These are phyloP conservation scores for Cladosporium sp. DNA, from an alignment of 2,329 filamentous ascomycete species.

Conservation along the genomic window DNA sequence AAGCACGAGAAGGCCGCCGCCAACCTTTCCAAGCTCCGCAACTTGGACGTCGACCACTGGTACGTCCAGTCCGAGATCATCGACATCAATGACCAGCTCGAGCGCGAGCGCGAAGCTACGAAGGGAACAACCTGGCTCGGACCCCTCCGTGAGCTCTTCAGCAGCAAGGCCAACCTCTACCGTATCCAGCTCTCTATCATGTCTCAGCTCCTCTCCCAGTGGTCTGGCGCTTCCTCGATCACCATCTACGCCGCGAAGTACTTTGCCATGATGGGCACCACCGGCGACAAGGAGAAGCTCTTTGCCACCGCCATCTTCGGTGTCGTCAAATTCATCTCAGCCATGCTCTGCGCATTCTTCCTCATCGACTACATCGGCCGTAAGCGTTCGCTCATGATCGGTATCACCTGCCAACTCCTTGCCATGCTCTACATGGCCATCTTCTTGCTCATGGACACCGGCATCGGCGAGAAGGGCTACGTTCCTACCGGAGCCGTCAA, in stretches of 20 bases:
- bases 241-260: constrained; percentile 73
- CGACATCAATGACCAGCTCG: constrained; percentile 61
- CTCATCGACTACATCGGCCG: constrained; percentile 75
- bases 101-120: constrained; percentile 68
- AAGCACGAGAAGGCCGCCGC: constrained; percentile 26
- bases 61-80: constrained; percentile 50
- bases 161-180: constrained; percentile 66
- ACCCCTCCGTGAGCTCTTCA: constrained; percentile 64
- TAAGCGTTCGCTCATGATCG: constrained; percentile 53
- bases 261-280: constrained; percentile 67
- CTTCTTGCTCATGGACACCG: constrained; percentile 56
- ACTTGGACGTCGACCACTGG: constrained; percentile 27
- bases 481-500: constrained; percentile 48
- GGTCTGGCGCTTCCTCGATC: constrained; percentile 66
- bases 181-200: constrained; percentile 64
- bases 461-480: constrained; percentile 47
- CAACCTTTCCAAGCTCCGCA: constrained; percentile 28
- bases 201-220: constrained; percentile 69
- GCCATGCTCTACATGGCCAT: constrained; percentile 54
- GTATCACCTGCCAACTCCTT: constrained; percentile 46
- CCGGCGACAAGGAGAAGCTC: constrained; percentile 63
- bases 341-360: constrained; percentile 68
- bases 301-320: constrained; percentile 74
- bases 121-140: constrained; percentile 62
- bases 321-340: constrained; percentile 65